Evolutionary conservation across 345 rosid genomes (phyloP).

Genomic region (Cochlearia excelsa): DNA sequence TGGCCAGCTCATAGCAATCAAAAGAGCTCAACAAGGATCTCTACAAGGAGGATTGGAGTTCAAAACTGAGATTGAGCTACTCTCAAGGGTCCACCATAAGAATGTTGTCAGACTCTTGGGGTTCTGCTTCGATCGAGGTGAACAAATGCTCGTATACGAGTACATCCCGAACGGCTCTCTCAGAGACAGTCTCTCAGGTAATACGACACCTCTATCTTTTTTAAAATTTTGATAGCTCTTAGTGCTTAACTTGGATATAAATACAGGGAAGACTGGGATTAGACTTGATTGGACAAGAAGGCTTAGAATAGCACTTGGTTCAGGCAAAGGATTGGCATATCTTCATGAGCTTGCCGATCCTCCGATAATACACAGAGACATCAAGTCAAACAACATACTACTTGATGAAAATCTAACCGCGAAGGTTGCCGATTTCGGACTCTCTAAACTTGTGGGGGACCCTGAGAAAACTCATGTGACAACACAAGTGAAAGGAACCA

Average conservation of each 20-base stretch:
- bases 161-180: conserved; percentile 65
- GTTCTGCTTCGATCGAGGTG: conserved; percentile 66
- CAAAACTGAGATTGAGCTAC: conserved; percentile 86
- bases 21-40: conserved; percentile 81
- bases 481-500: conserved; percentile 96
- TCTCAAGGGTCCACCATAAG: conserved; percentile 84
- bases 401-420: conserved; percentile 74
- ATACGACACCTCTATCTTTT: not conserved
- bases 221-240: not conserved
- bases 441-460: conserved; percentile 65
- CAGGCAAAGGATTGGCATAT: conserved; percentile 83
- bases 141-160: conserved; percentile 77
- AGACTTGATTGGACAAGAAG: conserved; percentile 76
- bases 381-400: conserved; percentile 79
- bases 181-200: conserved; percentile 70
- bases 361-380: conserved; percentile 91
- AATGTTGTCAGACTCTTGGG: conserved; percentile 70
- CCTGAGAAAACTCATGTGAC: conserved; percentile 64
- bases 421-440: conserved; percentile 93
- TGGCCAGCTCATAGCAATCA: conserved; percentile 62
- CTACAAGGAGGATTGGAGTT: conserved; percentile 78
- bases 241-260: not conserved
- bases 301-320: conserved; percentile 70
- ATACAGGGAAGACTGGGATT: conserved; percentile 75
- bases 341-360: conserved; percentile 94